Percentiles rank a stretch among this genome's conserved stretches.
These are phyloP conservation scores for Chrysanthemum seticuspe DNA, from an alignment of 129 eudicot genomes.

Conservation along the genomic window DNA sequence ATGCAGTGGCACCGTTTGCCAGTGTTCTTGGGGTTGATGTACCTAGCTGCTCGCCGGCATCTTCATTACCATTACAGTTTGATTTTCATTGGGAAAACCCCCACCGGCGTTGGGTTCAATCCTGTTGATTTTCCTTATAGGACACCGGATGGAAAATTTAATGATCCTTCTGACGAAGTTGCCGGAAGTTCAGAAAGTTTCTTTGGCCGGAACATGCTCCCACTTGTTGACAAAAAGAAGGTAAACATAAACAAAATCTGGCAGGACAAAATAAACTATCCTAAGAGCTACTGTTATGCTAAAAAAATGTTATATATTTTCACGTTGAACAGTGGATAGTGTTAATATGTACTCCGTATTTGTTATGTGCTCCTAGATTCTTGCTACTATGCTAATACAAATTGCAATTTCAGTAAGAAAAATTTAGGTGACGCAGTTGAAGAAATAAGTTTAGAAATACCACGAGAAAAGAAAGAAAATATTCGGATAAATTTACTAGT, in stretches of 20 bases:
- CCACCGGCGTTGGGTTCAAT: constrained; percentile 19
- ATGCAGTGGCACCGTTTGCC: constrained; percentile 43
- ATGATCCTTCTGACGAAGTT: neutral
- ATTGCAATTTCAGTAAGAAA: too few species aligned
- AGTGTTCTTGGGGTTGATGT: constrained; percentile 30
- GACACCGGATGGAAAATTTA: constrained; percentile 36
- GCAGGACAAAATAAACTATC: too few species aligned
- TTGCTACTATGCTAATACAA: too few species aligned
- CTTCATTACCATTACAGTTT: constrained; percentile 48
- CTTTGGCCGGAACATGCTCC: constrained; percentile 54
- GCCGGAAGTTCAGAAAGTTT: constrained; percentile 50
- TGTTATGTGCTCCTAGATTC: too few species aligned
- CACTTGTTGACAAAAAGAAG: constrained; percentile 34
- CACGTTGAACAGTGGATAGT: too few species aligned
- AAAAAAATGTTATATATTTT: too few species aligned
- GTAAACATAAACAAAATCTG: constrained; percentile 23
- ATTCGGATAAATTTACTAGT: neutral
- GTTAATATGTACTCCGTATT: too few species aligned
- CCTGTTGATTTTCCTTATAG: constrained; percentile 39
- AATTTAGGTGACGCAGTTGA: too few species aligned
- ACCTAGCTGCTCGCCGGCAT: constrained; percentile 48
- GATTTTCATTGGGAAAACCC: constrained; percentile 36
- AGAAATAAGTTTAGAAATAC: too few species aligned
- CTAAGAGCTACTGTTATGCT: too few species aligned
- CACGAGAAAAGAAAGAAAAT: neutral